These are phyloP conservation scores for Saturnispora galanensis DNA, from an alignment of 805 yeast genomes.

Conservation along the genomic window DNA sequence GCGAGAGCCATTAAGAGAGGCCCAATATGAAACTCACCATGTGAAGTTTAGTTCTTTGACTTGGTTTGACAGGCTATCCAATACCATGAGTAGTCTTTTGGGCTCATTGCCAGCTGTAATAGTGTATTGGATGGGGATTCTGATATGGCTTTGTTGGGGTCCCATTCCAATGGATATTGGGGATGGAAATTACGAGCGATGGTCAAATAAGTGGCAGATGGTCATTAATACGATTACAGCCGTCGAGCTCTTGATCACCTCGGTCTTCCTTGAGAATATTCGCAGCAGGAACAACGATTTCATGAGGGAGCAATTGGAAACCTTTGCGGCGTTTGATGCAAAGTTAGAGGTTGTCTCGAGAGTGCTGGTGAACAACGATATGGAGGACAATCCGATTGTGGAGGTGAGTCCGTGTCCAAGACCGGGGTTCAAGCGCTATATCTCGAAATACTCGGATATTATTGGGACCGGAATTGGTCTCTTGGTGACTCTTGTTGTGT, in stretches of 20 bases:
- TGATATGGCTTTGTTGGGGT: constrained; percentile 32
- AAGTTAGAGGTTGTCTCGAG: constrained; percentile 20
- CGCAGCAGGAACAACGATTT: constrained; percentile 29
- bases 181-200: constrained; percentile 14
- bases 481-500: constrained; percentile 24
- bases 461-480: constrained; percentile 36
- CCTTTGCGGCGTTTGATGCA: constrained; percentile 21
- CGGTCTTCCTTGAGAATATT: constrained; percentile 31
- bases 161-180: constrained; percentile 15
- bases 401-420: constrained; percentile 21
- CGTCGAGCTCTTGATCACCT: constrained; percentile 27
- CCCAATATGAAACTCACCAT: constrained; percentile 9
- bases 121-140: constrained; percentile 30
- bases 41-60: constrained; percentile 17
- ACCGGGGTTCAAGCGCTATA: constrained; percentile 10
- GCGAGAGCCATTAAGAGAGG: not conserved
- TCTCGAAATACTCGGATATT: constrained; percentile 30
- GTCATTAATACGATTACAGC: constrained; percentile 34
- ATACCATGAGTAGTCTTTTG: constrained; percentile 17
- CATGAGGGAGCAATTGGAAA: constrained; percentile 16
- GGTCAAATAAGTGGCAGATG: constrained; percentile 32
- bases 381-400: constrained; percentile 20
- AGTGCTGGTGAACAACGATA: not conserved
- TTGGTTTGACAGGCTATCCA: constrained; percentile 28
- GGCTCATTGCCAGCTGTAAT: constrained; percentile 27